These are phyloP conservation scores for Penicillium simplicissimum DNA, from an alignment of 495 filamentous ascomycete genomes.

Conservation along the genomic window DNA sequence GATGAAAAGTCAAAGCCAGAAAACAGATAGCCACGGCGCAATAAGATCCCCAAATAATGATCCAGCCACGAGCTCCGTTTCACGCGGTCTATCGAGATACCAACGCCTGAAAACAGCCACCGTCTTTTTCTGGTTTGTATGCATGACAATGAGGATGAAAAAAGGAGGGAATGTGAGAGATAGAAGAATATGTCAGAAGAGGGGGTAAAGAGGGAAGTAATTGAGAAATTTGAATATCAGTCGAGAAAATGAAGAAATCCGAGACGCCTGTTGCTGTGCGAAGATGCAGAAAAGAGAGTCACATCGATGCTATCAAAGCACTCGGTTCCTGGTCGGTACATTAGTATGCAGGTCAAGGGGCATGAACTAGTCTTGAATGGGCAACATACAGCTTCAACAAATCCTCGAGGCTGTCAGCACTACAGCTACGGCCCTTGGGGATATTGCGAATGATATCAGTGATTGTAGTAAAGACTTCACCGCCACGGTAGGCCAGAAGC, in stretches of 20 bases:
- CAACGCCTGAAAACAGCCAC: conserved; percentile 17
- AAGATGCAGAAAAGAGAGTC: conserved; percentile 2
- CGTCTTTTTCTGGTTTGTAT: conserved; percentile 7
- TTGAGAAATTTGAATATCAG: conserved; percentile 1
- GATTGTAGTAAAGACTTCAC: conserved; percentile 87
- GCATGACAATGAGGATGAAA: neutral
- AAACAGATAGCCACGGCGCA: conserved; percentile 11
- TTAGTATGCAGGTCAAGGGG: conserved; percentile 4
- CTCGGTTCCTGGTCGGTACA: conserved; percentile 27
- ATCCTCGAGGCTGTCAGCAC: conserved; percentile 58
- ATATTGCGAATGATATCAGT: conserved; percentile 86
- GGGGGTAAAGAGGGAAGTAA: neutral
- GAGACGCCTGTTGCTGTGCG: conserved; percentile 20
- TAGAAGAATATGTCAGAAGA: conserved; percentile 10
- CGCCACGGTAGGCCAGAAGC: conserved; percentile 81
- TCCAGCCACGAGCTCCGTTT: conserved; percentile 6
- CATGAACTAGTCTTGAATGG: neutral
- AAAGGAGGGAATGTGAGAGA: neutral
- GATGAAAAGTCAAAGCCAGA: neutral
- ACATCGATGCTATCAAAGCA: conserved; percentile 24
- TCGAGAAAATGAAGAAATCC: neutral
- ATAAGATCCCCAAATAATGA: neutral
- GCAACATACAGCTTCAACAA: conserved; percentile 58
- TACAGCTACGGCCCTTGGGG: conserved; percentile 63
- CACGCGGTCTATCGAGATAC: conserved; percentile 10